These are phyloP conservation scores for Pseudopyrenochaeta lycopersici DNA, from an alignment of 2,329 filamentous ascomycete genomes.

Conservation along the genomic window DNA sequence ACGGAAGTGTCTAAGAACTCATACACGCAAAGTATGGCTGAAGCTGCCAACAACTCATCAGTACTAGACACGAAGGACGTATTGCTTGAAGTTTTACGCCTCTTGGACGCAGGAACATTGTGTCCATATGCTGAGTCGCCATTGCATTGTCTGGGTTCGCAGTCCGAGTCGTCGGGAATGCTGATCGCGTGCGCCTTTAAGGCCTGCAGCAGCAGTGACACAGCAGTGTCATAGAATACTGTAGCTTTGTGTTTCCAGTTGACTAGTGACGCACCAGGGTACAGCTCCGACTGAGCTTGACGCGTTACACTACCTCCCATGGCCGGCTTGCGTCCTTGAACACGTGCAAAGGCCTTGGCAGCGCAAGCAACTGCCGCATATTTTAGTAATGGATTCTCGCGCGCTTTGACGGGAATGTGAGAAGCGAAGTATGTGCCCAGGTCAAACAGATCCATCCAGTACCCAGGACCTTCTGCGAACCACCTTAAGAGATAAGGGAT, in stretches of 20 bases:
- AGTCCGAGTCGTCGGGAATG: conserved; percentile 41
- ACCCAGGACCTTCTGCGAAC: conserved; percentile 67
- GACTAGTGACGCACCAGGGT: conserved; percentile 57
- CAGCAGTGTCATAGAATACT: conserved; percentile 68
- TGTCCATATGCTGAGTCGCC: conserved; percentile 12
- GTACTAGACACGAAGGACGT: conserved; percentile 53
- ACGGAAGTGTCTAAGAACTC: conserved; percentile 72
- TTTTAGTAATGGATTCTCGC: conserved; percentile 59
- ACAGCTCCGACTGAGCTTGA: conserved; percentile 63
- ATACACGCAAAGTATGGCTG: conserved; percentile 72
- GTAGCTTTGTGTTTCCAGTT: conserved; percentile 69
- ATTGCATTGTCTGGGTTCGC: conserved; percentile 25
- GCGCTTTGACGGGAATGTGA: conserved; percentile 66
- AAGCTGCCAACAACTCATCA: conserved; percentile 71
- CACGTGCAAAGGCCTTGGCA: conserved; percentile 67
- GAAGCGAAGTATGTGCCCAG: conserved; percentile 68
- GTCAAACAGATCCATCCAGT: conserved; percentile 68
- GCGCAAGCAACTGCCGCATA: conserved; percentile 69
- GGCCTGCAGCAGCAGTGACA: conserved; percentile 56
- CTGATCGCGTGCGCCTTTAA: conserved; percentile 44
- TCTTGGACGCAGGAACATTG: conserved; percentile 42
- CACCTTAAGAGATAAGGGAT: conserved; percentile 67
- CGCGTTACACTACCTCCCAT: conserved; percentile 58
- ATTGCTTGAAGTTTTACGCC: conserved; percentile 55
- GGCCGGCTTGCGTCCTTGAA: conserved; percentile 61